These are phyloP conservation scores for Carex parvula DNA, from an alignment of 176 grass and related monocot species.

Conservation along the genomic window DNA sequence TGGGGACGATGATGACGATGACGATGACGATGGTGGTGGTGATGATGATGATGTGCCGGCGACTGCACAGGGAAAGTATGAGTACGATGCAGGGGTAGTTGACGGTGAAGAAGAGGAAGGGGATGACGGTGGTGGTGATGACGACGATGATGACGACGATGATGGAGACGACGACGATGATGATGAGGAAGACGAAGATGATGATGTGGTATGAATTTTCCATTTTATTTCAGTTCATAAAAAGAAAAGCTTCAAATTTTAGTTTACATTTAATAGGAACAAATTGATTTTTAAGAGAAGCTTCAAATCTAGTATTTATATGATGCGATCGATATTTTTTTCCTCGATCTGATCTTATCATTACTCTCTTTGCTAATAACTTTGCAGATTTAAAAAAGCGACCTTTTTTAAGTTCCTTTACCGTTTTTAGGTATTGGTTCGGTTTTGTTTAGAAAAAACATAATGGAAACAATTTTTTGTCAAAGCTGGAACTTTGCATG, in stretches of 20 bases:
- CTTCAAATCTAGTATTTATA: too few species aligned
- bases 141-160: background rate
- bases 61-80: background rate
- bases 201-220: conserved; percentile 23
- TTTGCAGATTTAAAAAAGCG: too few species aligned
- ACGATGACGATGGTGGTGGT: conserved; percentile 21
- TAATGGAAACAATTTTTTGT: background rate
- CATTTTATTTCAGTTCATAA: conserved; percentile 12
- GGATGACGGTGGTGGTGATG: conserved; percentile 31
- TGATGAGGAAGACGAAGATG: background rate
- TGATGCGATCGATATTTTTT: too few species aligned
- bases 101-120: conserved; percentile 45
- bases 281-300: too few species aligned
- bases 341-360: too few species aligned
- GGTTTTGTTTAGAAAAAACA: background rate
- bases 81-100: conserved; percentile 34
- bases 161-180: conserved; percentile 38
- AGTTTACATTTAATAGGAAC: too few species aligned
- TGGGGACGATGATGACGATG: background rate
- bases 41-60: background rate
- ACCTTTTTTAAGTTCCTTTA: background rate
- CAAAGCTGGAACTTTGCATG: background rate
- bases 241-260: background rate
- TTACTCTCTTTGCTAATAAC: too few species aligned
- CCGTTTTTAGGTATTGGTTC: background rate